Conservation (phyloP, 78 protist species). For the Pelomyxa schiedti region DNA sequence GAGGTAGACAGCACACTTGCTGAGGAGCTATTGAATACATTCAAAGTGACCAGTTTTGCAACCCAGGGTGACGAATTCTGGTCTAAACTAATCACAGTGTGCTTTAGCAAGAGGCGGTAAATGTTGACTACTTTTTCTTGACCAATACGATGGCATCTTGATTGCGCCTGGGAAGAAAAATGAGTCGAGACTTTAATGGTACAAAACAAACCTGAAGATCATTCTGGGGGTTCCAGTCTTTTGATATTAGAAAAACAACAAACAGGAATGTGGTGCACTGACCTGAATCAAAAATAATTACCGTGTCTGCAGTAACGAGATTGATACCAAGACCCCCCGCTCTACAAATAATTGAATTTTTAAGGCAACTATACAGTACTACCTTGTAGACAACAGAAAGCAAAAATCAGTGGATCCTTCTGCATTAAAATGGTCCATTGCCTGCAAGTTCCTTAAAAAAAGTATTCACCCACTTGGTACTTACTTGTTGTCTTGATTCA, state of each 20-base stretch:
- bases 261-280: neutral
- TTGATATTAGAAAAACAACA: neutral
- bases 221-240: constrained; percentile 76
- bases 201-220: too few relatives aligned
- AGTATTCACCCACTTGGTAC: neutral
- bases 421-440: constrained; percentile 85
- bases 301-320: constrained; percentile 79
- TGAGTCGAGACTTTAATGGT: too few relatives aligned
- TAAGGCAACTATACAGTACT: too few relatives aligned
- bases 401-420: constrained; percentile 59
- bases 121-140: constrained; percentile 84
- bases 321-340: constrained; percentile 91
- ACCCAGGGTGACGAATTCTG: constrained; percentile 61
- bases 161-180: too few relatives aligned
- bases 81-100: constrained; percentile 39
- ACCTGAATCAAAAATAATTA: constrained; percentile 72
- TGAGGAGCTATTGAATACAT: constrained; percentile 25
- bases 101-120: constrained; percentile 62
- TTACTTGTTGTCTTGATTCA: constrained; percentile 59
- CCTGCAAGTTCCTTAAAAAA: constrained; percentile 12
- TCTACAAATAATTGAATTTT: constrained; percentile 14
- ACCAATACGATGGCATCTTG: constrained; percentile 93
- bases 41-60: constrained; percentile 60
- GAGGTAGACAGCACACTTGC: neutral
- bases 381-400: constrained; percentile 87